These are phyloP conservation scores for Aspergillus felis DNA, from an alignment of 2,329 filamentous ascomycete genomes.

Conservation along the genomic window DNA sequence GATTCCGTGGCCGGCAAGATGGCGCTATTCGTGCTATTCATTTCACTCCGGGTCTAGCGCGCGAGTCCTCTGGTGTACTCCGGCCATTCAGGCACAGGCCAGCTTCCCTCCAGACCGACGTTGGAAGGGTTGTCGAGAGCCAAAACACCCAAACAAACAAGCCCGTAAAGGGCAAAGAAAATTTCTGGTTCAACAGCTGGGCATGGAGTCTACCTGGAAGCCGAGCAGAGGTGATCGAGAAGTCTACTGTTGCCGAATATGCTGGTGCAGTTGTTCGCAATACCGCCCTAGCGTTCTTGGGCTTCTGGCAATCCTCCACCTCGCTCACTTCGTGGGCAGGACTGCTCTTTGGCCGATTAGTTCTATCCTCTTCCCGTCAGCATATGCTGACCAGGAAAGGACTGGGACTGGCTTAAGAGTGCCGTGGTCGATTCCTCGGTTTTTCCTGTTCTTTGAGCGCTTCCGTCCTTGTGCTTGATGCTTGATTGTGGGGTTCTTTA, in stretches of 20 bases:
- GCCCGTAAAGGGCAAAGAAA: background rate
- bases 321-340: conserved; percentile 12
- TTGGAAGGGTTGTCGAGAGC: background rate
- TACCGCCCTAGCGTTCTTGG: conserved; percentile 2
- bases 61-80: background rate
- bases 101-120: background rate
- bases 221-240: background rate
- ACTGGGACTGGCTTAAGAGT: conserved; percentile 11
- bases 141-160: background rate
- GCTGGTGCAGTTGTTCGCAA: background rate
- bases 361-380: conserved; percentile 14
- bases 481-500: conserved; percentile 1
- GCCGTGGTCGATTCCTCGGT: background rate
- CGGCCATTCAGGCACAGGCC: background rate
- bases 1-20: background rate
- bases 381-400: conserved; percentile 14
- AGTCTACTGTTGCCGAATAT: background rate
- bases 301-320: conserved; percentile 8
- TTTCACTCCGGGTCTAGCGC: background rate
- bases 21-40: background rate
- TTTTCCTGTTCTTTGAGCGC: background rate
- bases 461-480: conserved; percentile 2
- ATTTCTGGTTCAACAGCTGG: background rate
- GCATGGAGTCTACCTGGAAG: background rate
- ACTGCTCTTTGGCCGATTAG: conserved; percentile 9